Conservation (phyloP, 2,329 filamentous ascomycete species). For the Alternaria dauci region DNA sequence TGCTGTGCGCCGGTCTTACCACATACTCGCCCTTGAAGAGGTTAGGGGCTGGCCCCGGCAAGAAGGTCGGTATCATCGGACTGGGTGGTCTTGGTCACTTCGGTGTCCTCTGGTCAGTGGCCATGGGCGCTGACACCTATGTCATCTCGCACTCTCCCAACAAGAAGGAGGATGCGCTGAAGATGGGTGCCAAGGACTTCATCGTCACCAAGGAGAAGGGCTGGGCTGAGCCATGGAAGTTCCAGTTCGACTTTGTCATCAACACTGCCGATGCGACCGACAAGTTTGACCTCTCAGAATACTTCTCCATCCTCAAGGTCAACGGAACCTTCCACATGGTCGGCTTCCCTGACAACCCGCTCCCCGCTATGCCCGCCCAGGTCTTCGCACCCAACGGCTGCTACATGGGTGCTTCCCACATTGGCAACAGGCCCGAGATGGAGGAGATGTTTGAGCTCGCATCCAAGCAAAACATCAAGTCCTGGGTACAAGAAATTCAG, state of each 20-base stretch:
- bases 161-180: constrained; percentile 68
- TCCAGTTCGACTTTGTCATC: constrained; percentile 78
- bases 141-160: constrained; percentile 67
- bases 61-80: constrained; percentile 79
- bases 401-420: constrained; percentile 61
- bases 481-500: constrained; percentile 70
- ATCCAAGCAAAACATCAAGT: constrained; percentile 61
- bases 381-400: constrained; percentile 76
- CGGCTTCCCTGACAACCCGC: constrained; percentile 78
- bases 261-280: constrained; percentile 75
- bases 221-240: constrained; percentile 64
- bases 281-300: constrained; percentile 73
- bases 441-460: constrained; percentile 61
- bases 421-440: constrained; percentile 61
- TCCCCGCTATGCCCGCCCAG: constrained; percentile 75
- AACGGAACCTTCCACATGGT: constrained; percentile 83
- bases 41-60: constrained; percentile 77
- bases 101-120: constrained; percentile 57
- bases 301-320: constrained; percentile 81
- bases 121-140: constrained; percentile 68
- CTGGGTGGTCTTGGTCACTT: constrained; percentile 64
- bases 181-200: constrained; percentile 69
- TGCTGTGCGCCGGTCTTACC: constrained; percentile 87
- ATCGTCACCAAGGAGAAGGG: constrained; percentile 65
- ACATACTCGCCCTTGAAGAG: constrained; percentile 80